Conservation (phyloP, 768 basidiomycete species). For the Tylopilus rubrobrunneus region DNA sequence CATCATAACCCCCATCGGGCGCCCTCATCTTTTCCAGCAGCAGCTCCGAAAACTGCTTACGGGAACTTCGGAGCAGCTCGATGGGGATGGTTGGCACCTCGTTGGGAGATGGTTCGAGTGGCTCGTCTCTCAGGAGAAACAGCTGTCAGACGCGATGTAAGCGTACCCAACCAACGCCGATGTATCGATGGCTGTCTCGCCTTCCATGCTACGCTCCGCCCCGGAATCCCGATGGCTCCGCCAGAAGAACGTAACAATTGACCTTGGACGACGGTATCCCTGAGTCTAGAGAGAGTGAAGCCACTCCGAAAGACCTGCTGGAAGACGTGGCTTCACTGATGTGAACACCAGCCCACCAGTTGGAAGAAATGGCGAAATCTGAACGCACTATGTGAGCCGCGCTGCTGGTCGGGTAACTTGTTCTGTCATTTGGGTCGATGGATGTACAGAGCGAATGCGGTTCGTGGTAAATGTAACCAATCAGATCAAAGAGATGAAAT, state of each 20-base stretch:
- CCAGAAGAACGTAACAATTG: conserved; percentile 47
- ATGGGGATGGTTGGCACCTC: conserved; percentile 34
- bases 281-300: conserved; percentile 56
- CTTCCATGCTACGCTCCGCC: conserved; percentile 88
- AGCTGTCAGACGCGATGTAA: conserved; percentile 42
- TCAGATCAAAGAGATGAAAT: too few species aligned
- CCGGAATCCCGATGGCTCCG: conserved; percentile 48
- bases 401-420: conserved; percentile 22
- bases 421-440: conserved; percentile 20
- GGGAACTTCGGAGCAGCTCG: conserved; percentile 42
- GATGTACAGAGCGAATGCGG: neutral
- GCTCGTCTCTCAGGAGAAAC: conserved; percentile 65
- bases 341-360: conserved; percentile 1
- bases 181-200: conserved; percentile 29
- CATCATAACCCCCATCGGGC: conserved; percentile 82
- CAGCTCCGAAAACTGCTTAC: conserved; percentile 54
- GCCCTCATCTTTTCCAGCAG: conserved; percentile 72
- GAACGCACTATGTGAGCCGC: conserved; percentile 24
- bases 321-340: conserved; percentile 36
- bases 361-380: neutral
- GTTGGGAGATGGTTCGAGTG: conserved; percentile 51
- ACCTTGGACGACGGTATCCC: conserved; percentile 61
- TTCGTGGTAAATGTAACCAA: neutral
- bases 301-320: conserved; percentile 49
- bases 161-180: conserved; percentile 11